These are phyloP conservation scores for Phaeoacremonium minimum DNA, from an alignment of 2,329 filamentous ascomycete species.

Conservation along the genomic window DNA sequence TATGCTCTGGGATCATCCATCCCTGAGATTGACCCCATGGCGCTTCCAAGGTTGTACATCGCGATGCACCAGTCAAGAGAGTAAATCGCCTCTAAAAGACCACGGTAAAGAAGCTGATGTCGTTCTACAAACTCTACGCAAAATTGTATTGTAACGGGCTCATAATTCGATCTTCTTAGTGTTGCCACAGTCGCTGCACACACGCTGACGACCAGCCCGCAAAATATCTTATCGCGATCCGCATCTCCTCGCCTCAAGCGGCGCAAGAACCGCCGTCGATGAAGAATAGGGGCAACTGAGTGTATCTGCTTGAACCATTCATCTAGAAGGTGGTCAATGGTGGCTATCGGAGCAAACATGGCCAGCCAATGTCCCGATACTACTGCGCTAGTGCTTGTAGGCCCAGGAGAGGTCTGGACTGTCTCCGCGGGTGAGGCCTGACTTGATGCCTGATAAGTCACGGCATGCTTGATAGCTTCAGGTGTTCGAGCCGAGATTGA, in stretches of 20 bases:
- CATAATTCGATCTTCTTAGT: slow-evolving; percentile 19
- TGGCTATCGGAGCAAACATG: slow-evolving; percentile 6
- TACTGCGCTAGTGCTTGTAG: not conserved
- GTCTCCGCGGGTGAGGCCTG: not conserved
- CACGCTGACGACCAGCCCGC: slow-evolving; percentile 26
- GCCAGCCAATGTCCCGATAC: slow-evolving; percentile 2
- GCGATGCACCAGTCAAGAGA: slow-evolving; percentile 28
- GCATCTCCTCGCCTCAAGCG: slow-evolving; percentile 19
- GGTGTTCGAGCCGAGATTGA: too few species aligned
- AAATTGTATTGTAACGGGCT: slow-evolving; percentile 14
- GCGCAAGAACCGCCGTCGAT: slow-evolving; percentile 22
- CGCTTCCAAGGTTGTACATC: slow-evolving; percentile 26
- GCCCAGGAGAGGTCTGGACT: not conserved
- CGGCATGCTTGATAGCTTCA: not conserved
- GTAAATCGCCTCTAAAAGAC: slow-evolving; percentile 11
- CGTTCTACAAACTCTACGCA: slow-evolving; percentile 23
- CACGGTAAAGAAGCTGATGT: slow-evolving; percentile 16
- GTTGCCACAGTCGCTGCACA: slow-evolving; percentile 27
- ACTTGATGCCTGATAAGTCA: not conserved
- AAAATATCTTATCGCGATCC: slow-evolving; percentile 20
- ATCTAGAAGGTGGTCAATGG: slow-evolving; percentile 16
- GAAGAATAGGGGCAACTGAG: slow-evolving; percentile 25
- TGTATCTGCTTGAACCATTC: slow-evolving; percentile 31
- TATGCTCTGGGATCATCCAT: slow-evolving; percentile 1
- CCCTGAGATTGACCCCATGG: slow-evolving; percentile 12